Conservation (phyloP, 2,329 filamentous ascomycete species). For the Fusarium napiforme region DNA sequence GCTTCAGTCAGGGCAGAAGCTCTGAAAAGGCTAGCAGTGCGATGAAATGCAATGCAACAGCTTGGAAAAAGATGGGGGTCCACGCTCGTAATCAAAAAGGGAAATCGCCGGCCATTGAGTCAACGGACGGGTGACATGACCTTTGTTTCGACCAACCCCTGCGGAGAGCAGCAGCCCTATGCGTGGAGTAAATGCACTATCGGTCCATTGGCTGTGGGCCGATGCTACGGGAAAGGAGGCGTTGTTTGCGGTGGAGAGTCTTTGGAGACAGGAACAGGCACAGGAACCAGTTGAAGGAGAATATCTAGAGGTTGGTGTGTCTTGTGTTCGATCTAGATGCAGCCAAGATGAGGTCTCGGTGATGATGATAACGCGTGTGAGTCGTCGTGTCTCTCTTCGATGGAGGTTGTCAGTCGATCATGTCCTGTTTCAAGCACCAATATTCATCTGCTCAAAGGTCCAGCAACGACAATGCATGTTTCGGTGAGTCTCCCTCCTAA, state of each 20-base stretch:
- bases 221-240: constrained; percentile 21
- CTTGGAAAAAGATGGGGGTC: constrained; percentile 11
- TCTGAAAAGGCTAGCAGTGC: constrained; percentile 27
- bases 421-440: not conserved
- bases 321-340: constrained; percentile 11
- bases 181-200: constrained; percentile 40
- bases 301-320: constrained; percentile 2
- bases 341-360: not conserved
- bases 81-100: constrained; percentile 22
- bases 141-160: constrained; percentile 31
- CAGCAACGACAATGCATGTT: not conserved
- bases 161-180: constrained; percentile 43
- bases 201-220: constrained; percentile 36
- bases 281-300: constrained; percentile 22
- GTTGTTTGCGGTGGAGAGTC: constrained; percentile 7
- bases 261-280: constrained; percentile 1
- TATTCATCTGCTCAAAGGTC: constrained; percentile 15
- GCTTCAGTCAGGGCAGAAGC: constrained; percentile 27
- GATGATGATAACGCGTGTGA: constrained; percentile 1
- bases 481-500: constrained; percentile 2
- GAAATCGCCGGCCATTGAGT: constrained; percentile 44
- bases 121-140: constrained; percentile 38
- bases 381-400: constrained; percentile 7
- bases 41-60: constrained; percentile 28
- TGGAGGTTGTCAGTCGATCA: constrained; percentile 9